Percentiles rank a stretch among this genome's conserved stretches.
These are phyloP conservation scores for Aspergillus arachidicola DNA, from an alignment of 2,329 filamentous ascomycete genomes.

Conservation along the genomic window DNA sequence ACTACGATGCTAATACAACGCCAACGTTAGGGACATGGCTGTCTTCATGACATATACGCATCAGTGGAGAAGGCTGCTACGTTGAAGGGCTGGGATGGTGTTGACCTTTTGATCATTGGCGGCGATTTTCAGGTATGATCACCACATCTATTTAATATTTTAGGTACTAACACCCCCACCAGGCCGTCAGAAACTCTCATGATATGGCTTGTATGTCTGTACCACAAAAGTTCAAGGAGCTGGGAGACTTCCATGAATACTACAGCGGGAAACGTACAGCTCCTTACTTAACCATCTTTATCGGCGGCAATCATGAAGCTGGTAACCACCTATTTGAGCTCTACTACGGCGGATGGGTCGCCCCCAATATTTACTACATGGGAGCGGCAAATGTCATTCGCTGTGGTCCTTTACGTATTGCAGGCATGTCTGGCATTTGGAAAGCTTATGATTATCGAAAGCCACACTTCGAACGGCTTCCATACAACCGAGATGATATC, in stretches of 20 bases:
- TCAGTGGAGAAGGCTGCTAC: conserved; percentile 70
- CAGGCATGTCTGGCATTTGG: conserved; percentile 91
- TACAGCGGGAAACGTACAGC: conserved; percentile 78
- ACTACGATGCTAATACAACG: conserved; percentile 13
- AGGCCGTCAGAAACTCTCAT: conserved; percentile 84
- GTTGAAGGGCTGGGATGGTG: conserved; percentile 72
- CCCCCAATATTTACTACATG: conserved; percentile 95
- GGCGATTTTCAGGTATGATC: conserved; percentile 82
- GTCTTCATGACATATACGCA: conserved; percentile 86
- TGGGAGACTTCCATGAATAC: conserved; percentile 94
- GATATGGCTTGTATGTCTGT: conserved; percentile 90
- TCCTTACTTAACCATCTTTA: conserved; percentile 88
- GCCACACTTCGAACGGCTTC: conserved; percentile 80
- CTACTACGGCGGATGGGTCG: conserved; percentile 95
- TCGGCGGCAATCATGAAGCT: conserved; percentile 94
- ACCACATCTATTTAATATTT: not conserved
- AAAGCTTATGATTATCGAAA: conserved; percentile 86
- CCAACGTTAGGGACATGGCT: conserved; percentile 75
- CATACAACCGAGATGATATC: conserved; percentile 76
- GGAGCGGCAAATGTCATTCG: conserved; percentile 88
- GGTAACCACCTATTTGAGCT: conserved; percentile 88
- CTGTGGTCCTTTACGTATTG: conserved; percentile 82
- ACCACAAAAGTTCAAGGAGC: conserved; percentile 79
- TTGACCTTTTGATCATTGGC: conserved; percentile 91
- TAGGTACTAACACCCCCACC: conserved; percentile 14